phyloP scores from a whole-genome alignment of 257 asterid genomes.

The Solanum habrochaites region DNA sequence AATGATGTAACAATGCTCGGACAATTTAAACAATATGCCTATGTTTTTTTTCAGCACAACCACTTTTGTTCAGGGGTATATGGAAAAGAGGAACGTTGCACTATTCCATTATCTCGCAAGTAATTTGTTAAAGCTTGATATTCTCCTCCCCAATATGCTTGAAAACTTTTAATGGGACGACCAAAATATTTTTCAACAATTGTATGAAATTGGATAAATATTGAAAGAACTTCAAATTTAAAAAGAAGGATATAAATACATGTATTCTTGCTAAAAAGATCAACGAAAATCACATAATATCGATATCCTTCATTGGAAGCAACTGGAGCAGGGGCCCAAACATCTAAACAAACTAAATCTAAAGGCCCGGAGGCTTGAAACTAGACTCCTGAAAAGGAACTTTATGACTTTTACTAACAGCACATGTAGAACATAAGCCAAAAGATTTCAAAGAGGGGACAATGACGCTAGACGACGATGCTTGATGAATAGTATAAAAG shows the following conservation, averaged over 20 bases:
- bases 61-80: too few relatives aligned
- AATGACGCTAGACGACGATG: too few relatives aligned
- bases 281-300: background rate
- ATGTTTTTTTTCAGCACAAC: too few relatives aligned
- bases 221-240: background rate
- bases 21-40: too few relatives aligned
- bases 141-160: background rate
- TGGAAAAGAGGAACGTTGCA: too few relatives aligned
- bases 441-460: too few relatives aligned
- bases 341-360: background rate
- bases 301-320: background rate
- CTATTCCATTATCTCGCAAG: too few relatives aligned
- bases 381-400: background rate
- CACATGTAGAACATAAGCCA: background rate
- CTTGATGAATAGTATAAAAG: background rate
- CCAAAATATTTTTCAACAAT: background rate
- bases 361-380: background rate
- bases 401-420: background rate
- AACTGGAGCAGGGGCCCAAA: background rate
- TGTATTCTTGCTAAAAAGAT: background rate
- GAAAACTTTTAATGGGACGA: background rate
- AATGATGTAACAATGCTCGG: too few relatives aligned
- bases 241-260: background rate
- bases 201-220: too few relatives aligned
- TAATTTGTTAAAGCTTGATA: background rate